These are phyloP conservation scores for Phytophthora chlamydospora DNA, from an alignment of 352 stramenopile species.

Conservation along the genomic window DNA sequence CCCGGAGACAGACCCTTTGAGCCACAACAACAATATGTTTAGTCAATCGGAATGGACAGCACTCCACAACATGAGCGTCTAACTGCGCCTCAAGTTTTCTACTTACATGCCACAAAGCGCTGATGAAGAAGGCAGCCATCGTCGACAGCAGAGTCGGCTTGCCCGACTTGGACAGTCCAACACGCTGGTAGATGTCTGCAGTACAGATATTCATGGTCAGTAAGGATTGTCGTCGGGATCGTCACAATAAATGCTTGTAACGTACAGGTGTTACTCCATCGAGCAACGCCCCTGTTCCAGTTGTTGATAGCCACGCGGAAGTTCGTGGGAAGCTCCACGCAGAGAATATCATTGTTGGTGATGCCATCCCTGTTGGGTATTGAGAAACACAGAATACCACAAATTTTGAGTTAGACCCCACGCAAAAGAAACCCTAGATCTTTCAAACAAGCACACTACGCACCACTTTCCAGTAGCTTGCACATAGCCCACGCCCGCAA, in stretches of 20 bases:
- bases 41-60: conserved; percentile 10
- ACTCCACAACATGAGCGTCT: not conserved
- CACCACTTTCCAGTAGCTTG: conserved; percentile 79
- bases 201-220: conserved; percentile 9
- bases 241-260: not conserved
- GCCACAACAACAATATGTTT: conserved; percentile 4
- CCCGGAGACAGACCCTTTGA: conserved; percentile 79
- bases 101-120: conserved; percentile 85
- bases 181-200: conserved; percentile 86
- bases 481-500: conserved; percentile 84
- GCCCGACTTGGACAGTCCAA: conserved; percentile 80
- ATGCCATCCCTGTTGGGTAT: conserved; percentile 71
- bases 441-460: not conserved
- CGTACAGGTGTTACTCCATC: conserved; percentile 88
- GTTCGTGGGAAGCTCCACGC: conserved; percentile 87
- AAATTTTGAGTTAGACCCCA: not conserved
- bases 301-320: conserved; percentile 89
- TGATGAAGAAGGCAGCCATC: conserved; percentile 83
- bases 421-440: not conserved
- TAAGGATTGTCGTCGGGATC: not conserved
- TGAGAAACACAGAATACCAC: not conserved
- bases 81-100: not conserved
- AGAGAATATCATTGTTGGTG: conserved; percentile 87
- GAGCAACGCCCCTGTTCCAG: conserved; percentile 89
- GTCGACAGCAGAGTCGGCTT: conserved; percentile 77